Percentiles rank a stretch among this genome's conserved stretches.
Conservation (phyloP, 805 yeast species). For the Starmera dryadoides region DNA sequence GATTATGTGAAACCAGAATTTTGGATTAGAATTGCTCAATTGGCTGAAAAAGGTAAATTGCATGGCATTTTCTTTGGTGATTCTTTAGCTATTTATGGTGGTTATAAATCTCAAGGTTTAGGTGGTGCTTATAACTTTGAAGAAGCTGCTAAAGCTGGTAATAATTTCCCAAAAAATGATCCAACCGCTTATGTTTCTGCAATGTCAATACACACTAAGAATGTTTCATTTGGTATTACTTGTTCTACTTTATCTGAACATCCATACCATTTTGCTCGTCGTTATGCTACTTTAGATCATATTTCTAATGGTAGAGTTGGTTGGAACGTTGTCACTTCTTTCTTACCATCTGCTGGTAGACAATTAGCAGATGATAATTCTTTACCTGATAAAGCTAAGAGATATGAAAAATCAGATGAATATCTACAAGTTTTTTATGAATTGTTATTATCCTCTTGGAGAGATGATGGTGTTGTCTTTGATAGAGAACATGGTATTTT, state of each 20-base stretch:
- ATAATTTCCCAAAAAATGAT: slow-evolving; percentile 23
- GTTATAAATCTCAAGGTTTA: slow-evolving; percentile 16
- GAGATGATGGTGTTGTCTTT: slow-evolving; percentile 26
- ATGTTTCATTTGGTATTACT: slow-evolving; percentile 31
- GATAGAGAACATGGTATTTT: slow-evolving; percentile 21
- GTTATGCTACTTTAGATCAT: slow-evolving; percentile 35
- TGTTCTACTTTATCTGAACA: slow-evolving; percentile 33
- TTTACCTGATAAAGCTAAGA: slow-evolving; percentile 31
- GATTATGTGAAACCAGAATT: slow-evolving; percentile 15
- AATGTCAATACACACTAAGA: slow-evolving; percentile 32
- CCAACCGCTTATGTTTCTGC: slow-evolving; percentile 25
- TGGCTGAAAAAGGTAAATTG: slow-evolving; percentile 27
- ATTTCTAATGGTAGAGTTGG: slow-evolving; percentile 35
- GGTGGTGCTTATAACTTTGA: slow-evolving; percentile 24
- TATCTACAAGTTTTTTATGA: slow-evolving; percentile 31
- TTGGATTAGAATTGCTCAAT: slow-evolving; percentile 28
- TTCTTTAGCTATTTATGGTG: slow-evolving; percentile 29
- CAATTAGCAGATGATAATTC: slow-evolving; percentile 27
- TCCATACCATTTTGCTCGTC: slow-evolving; percentile 32
- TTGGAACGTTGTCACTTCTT: slow-evolving; percentile 37
- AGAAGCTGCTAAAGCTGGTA: slow-evolving; percentile 22
- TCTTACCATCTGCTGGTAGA: slow-evolving; percentile 33
- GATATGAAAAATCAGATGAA: slow-evolving; percentile 33
- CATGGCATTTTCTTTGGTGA: slow-evolving; percentile 29
- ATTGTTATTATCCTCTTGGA: slow-evolving; percentile 32